Evolutionary conservation across 1,284 basidiomycete species (phyloP), one percentile per base, ranked within the genome.

Genomic region (Moniliophthora roreri): DNA sequence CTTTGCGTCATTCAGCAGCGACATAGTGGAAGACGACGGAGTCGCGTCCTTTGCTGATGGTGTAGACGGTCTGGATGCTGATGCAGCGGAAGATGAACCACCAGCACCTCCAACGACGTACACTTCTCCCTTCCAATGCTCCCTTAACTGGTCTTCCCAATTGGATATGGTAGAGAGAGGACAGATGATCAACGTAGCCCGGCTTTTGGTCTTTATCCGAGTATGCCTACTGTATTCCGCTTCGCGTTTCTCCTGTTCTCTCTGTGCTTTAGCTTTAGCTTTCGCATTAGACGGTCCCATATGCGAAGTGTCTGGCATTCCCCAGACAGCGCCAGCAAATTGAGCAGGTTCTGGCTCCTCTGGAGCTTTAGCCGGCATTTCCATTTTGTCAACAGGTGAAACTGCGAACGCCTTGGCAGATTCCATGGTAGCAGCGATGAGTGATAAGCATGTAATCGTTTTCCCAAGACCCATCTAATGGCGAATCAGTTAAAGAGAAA

Each of bases 71-170:
- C 69, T 56, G 35, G 67, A 63, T 32, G 68, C 66, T 26, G 66
- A 60, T 50, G 71, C 75, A 49, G 67, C 60, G n/a, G n/a, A n/a
- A n/a, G n/a, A n/a, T n/a, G n/a, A n/a, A 48, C 73, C 73, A 37
- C 83, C 81, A 21, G 74, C 77, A 2, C 92, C 93, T n/a, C 93
- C 93, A 48, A 88, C 75, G 41, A 95, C 86, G 28, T 79, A 78
- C 6, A 95, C 91, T 52, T 87, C 81, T 11, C 93, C 92, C 55
- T 82, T 82, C 93, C 93, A 94, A 70, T 99, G 97, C 66, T 98
- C 95, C 55, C 87, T 83, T 67, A 99, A 91, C 69, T 99, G 97
- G 59, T 97, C 93, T 71, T 99, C 96, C 97, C 97, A 99, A 66
- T 98, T 99, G 44, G 92, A 87, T 1, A 99, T 93, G 1, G 97